Evolutionary conservation across 1,139 yeast species (phyloP), one percentile per base, ranked within the genome.

Genomic region (Geotrichum restrictum): DNA sequence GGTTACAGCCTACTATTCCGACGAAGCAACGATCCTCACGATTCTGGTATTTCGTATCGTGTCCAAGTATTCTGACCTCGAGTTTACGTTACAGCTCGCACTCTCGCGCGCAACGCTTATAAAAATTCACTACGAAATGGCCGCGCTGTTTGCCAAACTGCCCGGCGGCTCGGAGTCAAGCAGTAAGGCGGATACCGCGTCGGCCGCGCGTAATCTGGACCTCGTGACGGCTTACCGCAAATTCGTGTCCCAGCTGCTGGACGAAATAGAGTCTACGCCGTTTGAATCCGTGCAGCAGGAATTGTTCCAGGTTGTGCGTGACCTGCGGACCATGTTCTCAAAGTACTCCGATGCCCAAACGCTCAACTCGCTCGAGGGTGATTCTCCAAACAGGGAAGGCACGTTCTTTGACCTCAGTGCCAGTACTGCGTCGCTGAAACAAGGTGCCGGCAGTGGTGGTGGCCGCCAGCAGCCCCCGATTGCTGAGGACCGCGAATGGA

Each of bases 261-360:
- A 57, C 2, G 70, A 69, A 49, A 59, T 69, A 53, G 70, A 68
- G 51, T 56, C 64, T 1, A 60, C 71, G 3, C 66, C 69, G 7
- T 60, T 61, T 42, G 68, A 64, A 42, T 60, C 63, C 7, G 68
- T 64, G n/a, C 68, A 66, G 49, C 66, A 64, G 55, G 71, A 69
- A 48, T 62, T 68, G 58, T 66, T 67, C 58, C 70, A 67, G 52
- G 65, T 68, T 7, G 71, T 68, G 18, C 59, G 62, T 11, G 72
- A 69, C 47, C 58, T 69, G 37, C 63, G 63, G 49, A 59, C 62
- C 16, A 69, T 69, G 72, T 69, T 68, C 56, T 45, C 57, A 34
- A 62, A 61, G 51, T 68, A 61, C 55, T 60, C 65, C 24, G 59
- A 55, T 32, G 45, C 48, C 2, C 46, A 50, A 22, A 47, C 41